Percentiles rank a stretch among this genome's conserved stretches.
Evolutionary conservation across 768 basidiomycete genomes (phyloP).

Genomic region (Omphalotus guepiniiformis): DNA sequence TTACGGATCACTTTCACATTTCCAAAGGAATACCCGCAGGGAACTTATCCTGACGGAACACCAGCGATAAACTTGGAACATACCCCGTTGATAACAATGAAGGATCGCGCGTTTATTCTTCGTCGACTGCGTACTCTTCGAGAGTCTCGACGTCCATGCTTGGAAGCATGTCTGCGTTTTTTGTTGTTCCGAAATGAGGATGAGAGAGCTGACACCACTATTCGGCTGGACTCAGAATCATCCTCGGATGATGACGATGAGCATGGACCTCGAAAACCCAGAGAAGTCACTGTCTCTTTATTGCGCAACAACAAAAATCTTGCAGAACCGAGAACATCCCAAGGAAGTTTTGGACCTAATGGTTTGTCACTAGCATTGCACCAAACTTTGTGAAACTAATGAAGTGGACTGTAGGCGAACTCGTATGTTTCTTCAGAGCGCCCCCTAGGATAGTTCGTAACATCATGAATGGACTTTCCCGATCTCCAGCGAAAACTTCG

Average conservation of each 20-base stretch:
- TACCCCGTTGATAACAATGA: slow-evolving; percentile 73
- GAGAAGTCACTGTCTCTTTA: slow-evolving; percentile 50
- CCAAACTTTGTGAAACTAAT: neutral
- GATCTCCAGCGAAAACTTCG: slow-evolving; percentile 35
- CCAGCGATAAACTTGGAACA: slow-evolving; percentile 81
- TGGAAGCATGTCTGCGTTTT: slow-evolving; percentile 81
- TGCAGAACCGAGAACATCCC: slow-evolving; percentile 80
- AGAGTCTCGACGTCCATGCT: slow-evolving; percentile 71
- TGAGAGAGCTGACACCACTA: slow-evolving; percentile 31
- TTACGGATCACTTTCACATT: slow-evolving; percentile 88
- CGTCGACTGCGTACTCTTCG: slow-evolving; percentile 70
- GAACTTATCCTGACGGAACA: slow-evolving; percentile 54
- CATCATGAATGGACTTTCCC: slow-evolving; percentile 41
- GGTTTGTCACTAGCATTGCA: slow-evolving; percentile 57
- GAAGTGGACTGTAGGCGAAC: slow-evolving; percentile 55
- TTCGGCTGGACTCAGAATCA: slow-evolving; percentile 61
- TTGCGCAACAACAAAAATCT: slow-evolving; percentile 70
- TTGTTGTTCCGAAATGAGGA: slow-evolving; percentile 69
- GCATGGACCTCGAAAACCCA: slow-evolving; percentile 31
- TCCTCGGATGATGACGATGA: slow-evolving; percentile 61
- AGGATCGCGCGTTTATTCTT: slow-evolving; percentile 74
- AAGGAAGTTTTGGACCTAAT: slow-evolving; percentile 86
- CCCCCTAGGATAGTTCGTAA: slow-evolving; percentile 70
- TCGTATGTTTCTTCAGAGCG: slow-evolving; percentile 82
- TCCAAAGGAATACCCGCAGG: slow-evolving; percentile 75